Base-by-base conservation (phyloP, 129 eudicot genomes). In the Tagetes patula region DNA sequence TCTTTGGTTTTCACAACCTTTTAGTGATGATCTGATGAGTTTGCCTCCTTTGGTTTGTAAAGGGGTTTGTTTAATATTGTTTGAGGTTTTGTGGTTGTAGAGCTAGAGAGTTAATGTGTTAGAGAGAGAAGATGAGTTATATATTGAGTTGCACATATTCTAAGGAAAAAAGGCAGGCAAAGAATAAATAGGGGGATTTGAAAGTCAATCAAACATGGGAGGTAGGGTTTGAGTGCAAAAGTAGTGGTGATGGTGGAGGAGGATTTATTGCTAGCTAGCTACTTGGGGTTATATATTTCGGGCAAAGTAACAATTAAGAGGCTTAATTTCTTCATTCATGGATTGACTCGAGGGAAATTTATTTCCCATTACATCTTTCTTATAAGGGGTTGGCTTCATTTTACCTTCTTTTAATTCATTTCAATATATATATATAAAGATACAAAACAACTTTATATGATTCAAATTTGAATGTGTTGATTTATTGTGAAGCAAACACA, bases 141-240 rank as follows among this genome's bases (percentile, higher is more conserved):
- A 60, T 60, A 33, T 43, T 43, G 43, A 43, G 63, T 54, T 79
- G 77, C 73, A 73, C 72, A 65, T 79, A 72, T 65, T 65, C 74
- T 55, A 79, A 72, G 77, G 74, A 54, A 65, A 39, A 72, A 67
- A 67, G 31, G 73, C 67, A 53, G 82, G 66, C 42, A 72, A 43
- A 36, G 66, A 77, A 78, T 41, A 48, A 76, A 76, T 76, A 56
- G 56, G 75, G 13, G 31, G 34, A 56, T 68, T 76, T 68, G 63
- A 77, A 77, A 69, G 75, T 68, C 75, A 76, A 68, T 46, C 79
- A 54, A 55, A 67, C 54, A 70, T 63, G 77, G 43, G 75, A 78
- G 77, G 82, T 81, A 83, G 81, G 82, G 85, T 84, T 86, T 81
- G 80, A 79, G 79, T 69, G 79, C 77, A 74, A 77, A 69, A 78